phyloP scores from a whole-genome alignment of 2,329 filamentous ascomycete species.

The Alternaria metachromatica region DNA sequence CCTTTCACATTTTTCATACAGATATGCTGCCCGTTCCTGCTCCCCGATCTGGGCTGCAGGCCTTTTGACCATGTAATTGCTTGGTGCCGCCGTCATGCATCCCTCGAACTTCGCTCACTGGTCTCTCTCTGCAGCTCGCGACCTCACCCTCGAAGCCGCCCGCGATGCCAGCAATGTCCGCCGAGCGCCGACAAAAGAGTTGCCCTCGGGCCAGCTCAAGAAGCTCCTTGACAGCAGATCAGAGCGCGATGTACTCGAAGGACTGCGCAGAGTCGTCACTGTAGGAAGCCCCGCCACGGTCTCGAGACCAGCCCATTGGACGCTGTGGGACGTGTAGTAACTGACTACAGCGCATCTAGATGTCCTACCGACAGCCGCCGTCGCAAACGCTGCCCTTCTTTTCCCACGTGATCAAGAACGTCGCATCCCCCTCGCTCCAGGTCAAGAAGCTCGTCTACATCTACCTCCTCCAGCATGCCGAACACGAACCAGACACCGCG shows the following conservation, averaged over 20 bases:
- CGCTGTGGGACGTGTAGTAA: slow-evolving; percentile 13
- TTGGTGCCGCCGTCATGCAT: slow-evolving; percentile 33
- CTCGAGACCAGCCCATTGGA: slow-evolving; percentile 2
- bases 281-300: slow-evolving; percentile 59
- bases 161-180: slow-evolving; percentile 74
- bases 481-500: slow-evolving; percentile 92
- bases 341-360: slow-evolving; percentile 60
- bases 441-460: slow-evolving; percentile 99
- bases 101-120: slow-evolving; percentile 50
- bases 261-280: slow-evolving; percentile 84
- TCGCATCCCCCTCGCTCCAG: slow-evolving; percentile 89
- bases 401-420: slow-evolving; percentile 97
- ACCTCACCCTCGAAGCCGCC: slow-evolving; percentile 96
- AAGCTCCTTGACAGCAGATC: slow-evolving; percentile 92
- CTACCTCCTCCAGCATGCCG: slow-evolving; percentile 95
- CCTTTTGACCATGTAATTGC: slow-evolving; percentile 7
- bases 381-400: slow-evolving; percentile 81
- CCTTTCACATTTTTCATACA: slow-evolving; percentile 12
- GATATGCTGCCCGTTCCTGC: background rate
- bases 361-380: slow-evolving; percentile 88
- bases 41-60: slow-evolving; percentile 11
- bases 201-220: slow-evolving; percentile 86
- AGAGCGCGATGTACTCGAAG: slow-evolving; percentile 92
- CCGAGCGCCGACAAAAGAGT: slow-evolving; percentile 65
- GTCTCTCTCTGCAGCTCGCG: slow-evolving; percentile 72